Base-by-base conservation (phyloP, 2,329 filamentous ascomycete species). In the Colletotrichum higginsianum region DNA sequence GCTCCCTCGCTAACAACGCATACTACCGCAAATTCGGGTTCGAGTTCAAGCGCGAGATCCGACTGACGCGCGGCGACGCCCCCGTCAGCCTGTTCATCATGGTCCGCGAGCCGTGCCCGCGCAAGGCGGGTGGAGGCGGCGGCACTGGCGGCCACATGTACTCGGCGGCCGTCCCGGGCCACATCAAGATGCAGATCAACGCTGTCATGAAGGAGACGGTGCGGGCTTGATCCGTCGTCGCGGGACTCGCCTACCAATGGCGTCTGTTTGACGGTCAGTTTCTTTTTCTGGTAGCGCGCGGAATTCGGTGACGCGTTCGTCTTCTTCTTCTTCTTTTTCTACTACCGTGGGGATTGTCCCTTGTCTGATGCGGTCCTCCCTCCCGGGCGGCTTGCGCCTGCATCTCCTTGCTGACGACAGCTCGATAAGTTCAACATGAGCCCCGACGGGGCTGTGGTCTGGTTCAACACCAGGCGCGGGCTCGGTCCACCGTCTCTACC, bases 11-110 rank as follows among this genome's bases (percentile, higher is more conserved):
- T 73, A 96, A 96, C 80, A 88, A 90, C 74, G 80, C 82, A 44
- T 94, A 95, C 80, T 97, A 96, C 80, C 84, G 87, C 75, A 92
- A 91, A 80, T 91, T 94, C 80, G 93, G 93, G 40, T 97, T 96
- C 80, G 87, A 90, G 79, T 80, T 88, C 75, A 87, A 86, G 78
- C 87, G 87, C 76, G 87, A 90, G 76, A 88, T 96, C 75, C 86
- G 87, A 78, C 84, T 95, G 76, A 84, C 86, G 77, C 84, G 91
- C 61, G 89, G 86, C 12, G 80, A 82, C 38, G 84, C 86, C 71
- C 88, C 91, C 38, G 87, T 95, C 61, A 85, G 85, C 69, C 84
- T 96, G 80, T 92, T 93, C 78, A 92, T 95, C 82, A 97, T 97
- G 94, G 91, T 96, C 63, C 87, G 93, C 72, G 92, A 95, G 85